phyloP scores from a whole-genome alignment of 345 rosid species.

The Ceriops decandra region DNA sequence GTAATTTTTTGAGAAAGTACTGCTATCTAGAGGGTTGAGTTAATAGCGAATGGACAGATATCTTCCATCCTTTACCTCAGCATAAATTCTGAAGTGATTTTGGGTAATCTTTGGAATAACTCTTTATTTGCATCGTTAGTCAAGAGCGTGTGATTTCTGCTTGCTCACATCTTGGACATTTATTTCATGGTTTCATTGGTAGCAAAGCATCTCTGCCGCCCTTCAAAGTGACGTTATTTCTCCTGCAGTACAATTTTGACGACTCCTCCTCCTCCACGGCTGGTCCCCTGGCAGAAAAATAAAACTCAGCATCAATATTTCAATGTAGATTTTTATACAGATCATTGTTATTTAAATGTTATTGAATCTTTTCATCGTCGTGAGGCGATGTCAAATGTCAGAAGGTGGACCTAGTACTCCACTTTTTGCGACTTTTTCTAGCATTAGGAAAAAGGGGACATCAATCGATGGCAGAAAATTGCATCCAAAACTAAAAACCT shows the following conservation, averaged over 20 bases:
- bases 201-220: neutral
- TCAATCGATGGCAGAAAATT: neutral
- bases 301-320: too few species aligned
- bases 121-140: neutral
- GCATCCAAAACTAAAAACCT: neutral
- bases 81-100: slow-evolving; percentile 16
- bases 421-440: neutral
- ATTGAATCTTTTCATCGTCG: too few species aligned
- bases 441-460: neutral
- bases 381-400: too few species aligned
- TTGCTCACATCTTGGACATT: neutral
- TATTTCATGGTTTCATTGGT: too few species aligned
- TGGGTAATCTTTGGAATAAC: slow-evolving; percentile 15
- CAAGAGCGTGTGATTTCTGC: slow-evolving; percentile 4
- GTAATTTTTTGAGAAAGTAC: neutral
- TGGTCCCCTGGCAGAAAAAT: neutral
- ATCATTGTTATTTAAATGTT: too few species aligned
- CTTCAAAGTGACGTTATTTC: neutral
- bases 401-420: neutral
- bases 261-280: neutral
- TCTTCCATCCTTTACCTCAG: slow-evolving; percentile 33
- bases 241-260: slow-evolving; percentile 1
- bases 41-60: slow-evolving; percentile 37
- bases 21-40: slow-evolving; percentile 8
- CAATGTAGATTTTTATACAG: too few species aligned